Base-by-base conservation (phyloP, 352 stramenopile species). In the Phytopythium montanum region DNA sequence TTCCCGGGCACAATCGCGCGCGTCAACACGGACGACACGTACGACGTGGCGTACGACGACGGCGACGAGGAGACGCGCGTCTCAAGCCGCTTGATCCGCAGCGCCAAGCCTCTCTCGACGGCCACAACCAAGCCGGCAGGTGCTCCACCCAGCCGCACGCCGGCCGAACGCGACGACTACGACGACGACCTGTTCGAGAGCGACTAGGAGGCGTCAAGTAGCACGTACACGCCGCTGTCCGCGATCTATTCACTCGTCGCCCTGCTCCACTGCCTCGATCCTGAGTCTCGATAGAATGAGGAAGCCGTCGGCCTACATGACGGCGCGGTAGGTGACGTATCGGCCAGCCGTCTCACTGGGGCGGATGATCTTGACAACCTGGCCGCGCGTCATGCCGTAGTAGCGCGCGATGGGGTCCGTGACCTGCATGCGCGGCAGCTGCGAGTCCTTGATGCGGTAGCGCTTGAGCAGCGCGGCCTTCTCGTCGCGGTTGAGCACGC, bases 301-400 rank as follows among this genome's bases (percentile, higher is more conserved):
- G 25, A 16, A 31, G 6, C 28, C 0, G 16, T 54, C 25, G 18
- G 49, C 57, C 83, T 98, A 99, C 80, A 99, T 98, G 73, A 98
- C 98, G 66, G 99, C 96, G 54, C 98, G 87, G 83, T 99, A 99
- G 5, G 98, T 99, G 31, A 99, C 97, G 79, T 99, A 99, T 25
- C 97, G 90, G 18, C 98, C 98, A 45, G 98, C 98, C 39, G 98
- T 99, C 76, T 99, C 98, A 69, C 86, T 98, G 18, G 97, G 96
- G 65, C 98, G 88, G 74, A 99, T 99, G 80, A 99, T 99, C 79
- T 99, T 99, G 38, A 99, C 97, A 42, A 99, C 97, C 65, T 99
- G 85, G 29, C 97, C 97, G 59, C 95, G 87, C 56, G 95, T 94
- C 89, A 99, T 97, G 50, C 85, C 85, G 59, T 94, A 95, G 84